A percentile compares a stretch with the other conserved stretches of the same genome.
Conservation (phyloP, 169 alveolate genomes). For the Nephromyces sp. region DNA sequence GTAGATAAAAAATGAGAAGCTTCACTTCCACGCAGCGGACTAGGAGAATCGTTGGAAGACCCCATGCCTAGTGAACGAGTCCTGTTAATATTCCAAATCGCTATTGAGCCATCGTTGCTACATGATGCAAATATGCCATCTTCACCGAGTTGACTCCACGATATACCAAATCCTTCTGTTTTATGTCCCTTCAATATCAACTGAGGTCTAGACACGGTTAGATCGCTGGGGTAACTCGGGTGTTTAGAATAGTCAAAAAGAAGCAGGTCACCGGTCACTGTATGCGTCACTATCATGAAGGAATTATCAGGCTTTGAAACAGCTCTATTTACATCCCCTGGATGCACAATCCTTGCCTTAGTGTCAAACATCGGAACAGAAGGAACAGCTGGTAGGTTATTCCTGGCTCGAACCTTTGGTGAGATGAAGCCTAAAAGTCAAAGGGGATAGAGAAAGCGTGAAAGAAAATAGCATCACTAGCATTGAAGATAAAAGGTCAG, state of each 20-base stretch:
- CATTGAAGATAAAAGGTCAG: too few species aligned
- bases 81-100: background rate
- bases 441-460: too few species aligned
- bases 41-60: too few species aligned
- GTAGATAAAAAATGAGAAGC: too few species aligned
- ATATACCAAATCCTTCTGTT: constrained; percentile 52
- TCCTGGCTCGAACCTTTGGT: background rate
- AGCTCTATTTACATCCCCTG: constrained; percentile 69
- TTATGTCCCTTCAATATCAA: constrained; percentile 39
- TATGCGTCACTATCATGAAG: constrained; percentile 75
- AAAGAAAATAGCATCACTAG: too few species aligned
- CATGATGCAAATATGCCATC: background rate
- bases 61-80: too few species aligned
- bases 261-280: background rate
- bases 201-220: background rate
- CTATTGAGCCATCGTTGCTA: background rate
- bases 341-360: constrained; percentile 67
- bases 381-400: background rate
- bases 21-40: too few species aligned
- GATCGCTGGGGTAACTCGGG: background rate
- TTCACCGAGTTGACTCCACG: constrained; percentile 8
- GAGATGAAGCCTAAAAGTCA: background rate
- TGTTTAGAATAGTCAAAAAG: background rate
- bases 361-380: constrained; percentile 52
- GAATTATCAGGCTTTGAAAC: constrained; percentile 79